Evolutionary conservation across 108 stramenopile genomes (phyloP).

Genomic region (Nannochloropsis salina): DNA sequence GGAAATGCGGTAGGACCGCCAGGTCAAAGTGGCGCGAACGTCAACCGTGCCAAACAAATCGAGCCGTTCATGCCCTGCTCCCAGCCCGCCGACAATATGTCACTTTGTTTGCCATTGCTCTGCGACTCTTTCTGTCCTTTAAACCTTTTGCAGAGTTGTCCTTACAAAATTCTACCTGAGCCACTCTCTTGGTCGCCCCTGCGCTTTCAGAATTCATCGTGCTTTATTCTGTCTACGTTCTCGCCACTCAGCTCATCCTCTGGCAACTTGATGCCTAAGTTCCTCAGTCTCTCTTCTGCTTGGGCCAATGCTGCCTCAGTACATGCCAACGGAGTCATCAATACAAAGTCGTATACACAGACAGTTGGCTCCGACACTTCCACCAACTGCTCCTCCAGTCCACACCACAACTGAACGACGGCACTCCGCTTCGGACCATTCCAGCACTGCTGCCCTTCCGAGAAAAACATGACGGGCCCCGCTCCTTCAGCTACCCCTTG

Average conservation of each 20-base stretch:
- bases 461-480: conserved; percentile 37
- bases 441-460: conserved; percentile 49
- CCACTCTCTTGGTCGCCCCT: neutral
- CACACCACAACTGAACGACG: conserved; percentile 48
- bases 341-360: conserved; percentile 47
- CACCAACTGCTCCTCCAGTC: conserved; percentile 34
- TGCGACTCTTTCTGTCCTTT: too few species aligned
- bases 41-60: too few species aligned
- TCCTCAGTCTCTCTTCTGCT: conserved; percentile 14
- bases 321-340: conserved; percentile 54
- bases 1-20: too few species aligned
- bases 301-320: neutral
- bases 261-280: neutral
- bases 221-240: neutral
- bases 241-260: neutral
- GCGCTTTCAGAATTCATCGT: neutral
- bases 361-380: conserved; percentile 55
- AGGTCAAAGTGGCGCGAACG: too few species aligned
- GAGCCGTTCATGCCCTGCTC: too few species aligned
- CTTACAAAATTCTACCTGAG: too few species aligned
- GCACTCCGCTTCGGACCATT: conserved; percentile 46
- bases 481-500: neutral
- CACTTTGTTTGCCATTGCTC: too few species aligned
- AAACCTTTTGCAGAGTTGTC: too few species aligned
- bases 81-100: too few species aligned